Base-by-base conservation (phyloP, 176 grass and related monocot genomes). In the Eragrostis nindensis region DNA sequence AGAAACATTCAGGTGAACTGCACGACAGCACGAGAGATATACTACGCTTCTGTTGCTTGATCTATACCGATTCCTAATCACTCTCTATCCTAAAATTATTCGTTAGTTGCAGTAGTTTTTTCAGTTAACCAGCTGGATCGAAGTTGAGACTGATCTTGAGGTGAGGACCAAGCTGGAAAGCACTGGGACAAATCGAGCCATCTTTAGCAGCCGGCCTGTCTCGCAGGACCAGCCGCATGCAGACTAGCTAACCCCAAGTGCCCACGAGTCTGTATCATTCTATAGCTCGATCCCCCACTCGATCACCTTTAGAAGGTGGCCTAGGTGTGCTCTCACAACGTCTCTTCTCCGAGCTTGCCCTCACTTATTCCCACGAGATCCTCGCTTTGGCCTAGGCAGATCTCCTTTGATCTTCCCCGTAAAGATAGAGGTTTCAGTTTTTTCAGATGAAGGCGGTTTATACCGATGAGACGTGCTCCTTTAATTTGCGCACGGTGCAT, bases 241-340 rank as follows among this genome's bases (percentile, higher is more conserved):
- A 61, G 26, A 11, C 57, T 27, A 61, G 57, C 22, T 77, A 19
- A 63, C 61, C 41, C 46, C 68, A 49, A 73, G 65, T 71, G 85
- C 66, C 79, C 80, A 87, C 66, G 73, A 66, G 39, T 72, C 36
- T 26, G 69, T 55, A 83, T 83, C 86, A 87, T 87, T 87, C 78
- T 66, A 26, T 45, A 42, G n/a, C 54, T 52, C 49, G 22, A 26
- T 57, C 7, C 15, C 43, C 7, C 39, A 13, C 85, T 50, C 36
- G 32, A 54, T 45, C 17, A 48, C 74, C 73, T 87, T 87, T 78
- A 83, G 80, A 82, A 87, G 85, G 57, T 24, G 85, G 17, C 63
- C 39, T 57, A 49, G 18, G n/a, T 66, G 36, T 59, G 62, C 24
- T 71, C 24, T 71, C 46, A 25, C 74, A 54, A 12, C 38, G 48